phyloP scores from a whole-genome alignment of 208 protist species.

The Sergeia podlipaevii region DNA sequence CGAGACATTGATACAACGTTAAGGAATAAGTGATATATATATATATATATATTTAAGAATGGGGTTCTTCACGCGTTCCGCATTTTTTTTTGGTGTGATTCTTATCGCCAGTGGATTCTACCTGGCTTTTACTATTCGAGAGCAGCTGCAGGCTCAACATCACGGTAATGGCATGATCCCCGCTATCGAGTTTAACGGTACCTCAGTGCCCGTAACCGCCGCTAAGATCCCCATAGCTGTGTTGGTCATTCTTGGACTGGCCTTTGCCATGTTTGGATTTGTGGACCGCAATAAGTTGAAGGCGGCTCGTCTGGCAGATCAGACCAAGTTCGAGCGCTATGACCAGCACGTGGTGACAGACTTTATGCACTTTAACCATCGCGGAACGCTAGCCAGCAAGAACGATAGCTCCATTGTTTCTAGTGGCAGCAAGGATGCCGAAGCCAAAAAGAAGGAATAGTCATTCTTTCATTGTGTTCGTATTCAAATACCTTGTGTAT shows the following conservation, averaged over 20 bases:
- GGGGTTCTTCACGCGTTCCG: slow-evolving; percentile 8
- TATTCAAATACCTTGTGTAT: neutral
- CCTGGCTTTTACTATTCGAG: slow-evolving; percentile 50
- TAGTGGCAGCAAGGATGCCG: too few species aligned
- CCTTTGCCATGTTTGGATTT: slow-evolving; percentile 53
- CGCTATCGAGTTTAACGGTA: slow-evolving; percentile 2
- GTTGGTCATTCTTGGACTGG: slow-evolving; percentile 23
- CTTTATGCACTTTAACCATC: slow-evolving; percentile 90
- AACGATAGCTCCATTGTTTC: too few species aligned
- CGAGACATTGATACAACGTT: too few species aligned
- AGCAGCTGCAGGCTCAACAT: slow-evolving; percentile 63
- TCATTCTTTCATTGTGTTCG: slow-evolving; percentile 10
- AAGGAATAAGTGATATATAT: too few species aligned
- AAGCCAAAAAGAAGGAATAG: slow-evolving; percentile 31
- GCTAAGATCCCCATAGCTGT: slow-evolving; percentile 25
- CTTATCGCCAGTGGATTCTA: slow-evolving; percentile 66
- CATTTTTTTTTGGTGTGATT: slow-evolving; percentile 58
- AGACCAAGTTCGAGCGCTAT: slow-evolving; percentile 54
- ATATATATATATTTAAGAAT: too few species aligned
- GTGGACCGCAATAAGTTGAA: slow-evolving; percentile 37
- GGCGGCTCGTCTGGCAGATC: slow-evolving; percentile 54
- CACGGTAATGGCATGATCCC: slow-evolving; percentile 20
- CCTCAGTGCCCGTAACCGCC: slow-evolving; percentile 4
- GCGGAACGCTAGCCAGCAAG: slow-evolving; percentile 32
- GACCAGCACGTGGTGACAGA: slow-evolving; percentile 60